These are phyloP conservation scores for Pseudogymnoascus sp. DNA, from an alignment of 2,329 filamentous ascomycete species.

Conservation along the genomic window DNA sequence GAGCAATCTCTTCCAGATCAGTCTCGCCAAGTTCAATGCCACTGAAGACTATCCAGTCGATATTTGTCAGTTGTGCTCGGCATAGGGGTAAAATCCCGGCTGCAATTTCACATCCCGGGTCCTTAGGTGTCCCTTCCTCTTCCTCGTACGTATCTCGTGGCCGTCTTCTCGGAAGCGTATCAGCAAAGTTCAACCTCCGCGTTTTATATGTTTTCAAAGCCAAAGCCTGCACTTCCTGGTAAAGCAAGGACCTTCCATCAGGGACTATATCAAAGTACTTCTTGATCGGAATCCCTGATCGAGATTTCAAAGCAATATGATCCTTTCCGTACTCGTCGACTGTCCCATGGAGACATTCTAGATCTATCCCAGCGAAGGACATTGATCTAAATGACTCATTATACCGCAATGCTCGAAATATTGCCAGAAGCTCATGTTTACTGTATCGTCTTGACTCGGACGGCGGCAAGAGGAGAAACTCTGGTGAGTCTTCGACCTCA, in stretches of 20 bases:
- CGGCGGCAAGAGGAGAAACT: slow-evolving; percentile 56
- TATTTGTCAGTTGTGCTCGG: slow-evolving; percentile 58
- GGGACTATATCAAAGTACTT: slow-evolving; percentile 28
- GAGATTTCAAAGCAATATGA: slow-evolving; percentile 52
- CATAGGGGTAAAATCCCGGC: slow-evolving; percentile 63
- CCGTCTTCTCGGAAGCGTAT: slow-evolving; percentile 49
- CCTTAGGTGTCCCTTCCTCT: slow-evolving; percentile 44
- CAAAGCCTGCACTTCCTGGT: slow-evolving; percentile 61
- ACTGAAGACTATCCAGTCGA: slow-evolving; percentile 64
- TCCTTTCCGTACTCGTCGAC: slow-evolving; percentile 54
- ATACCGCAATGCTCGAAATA: slow-evolving; percentile 63
- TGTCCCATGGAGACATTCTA: slow-evolving; percentile 58
- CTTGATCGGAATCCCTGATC: slow-evolving; percentile 33
- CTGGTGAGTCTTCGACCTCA: slow-evolving; percentile 58
- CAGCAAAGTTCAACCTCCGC: slow-evolving; percentile 57
- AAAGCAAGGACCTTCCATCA: slow-evolving; percentile 44
- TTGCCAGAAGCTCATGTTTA: slow-evolving; percentile 56
- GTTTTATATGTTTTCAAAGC: slow-evolving; percentile 58
- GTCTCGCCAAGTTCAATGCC: slow-evolving; percentile 64
- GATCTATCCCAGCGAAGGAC: slow-evolving; percentile 56
- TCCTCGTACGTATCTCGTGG: slow-evolving; percentile 34
- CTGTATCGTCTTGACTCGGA: slow-evolving; percentile 48
- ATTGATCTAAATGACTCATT: slow-evolving; percentile 63
- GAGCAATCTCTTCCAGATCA: slow-evolving; percentile 58
- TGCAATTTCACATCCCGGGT: slow-evolving; percentile 61